Base-by-base conservation (phyloP, 2,329 filamentous ascomycete genomes). In the Alternaria postmessia region DNA sequence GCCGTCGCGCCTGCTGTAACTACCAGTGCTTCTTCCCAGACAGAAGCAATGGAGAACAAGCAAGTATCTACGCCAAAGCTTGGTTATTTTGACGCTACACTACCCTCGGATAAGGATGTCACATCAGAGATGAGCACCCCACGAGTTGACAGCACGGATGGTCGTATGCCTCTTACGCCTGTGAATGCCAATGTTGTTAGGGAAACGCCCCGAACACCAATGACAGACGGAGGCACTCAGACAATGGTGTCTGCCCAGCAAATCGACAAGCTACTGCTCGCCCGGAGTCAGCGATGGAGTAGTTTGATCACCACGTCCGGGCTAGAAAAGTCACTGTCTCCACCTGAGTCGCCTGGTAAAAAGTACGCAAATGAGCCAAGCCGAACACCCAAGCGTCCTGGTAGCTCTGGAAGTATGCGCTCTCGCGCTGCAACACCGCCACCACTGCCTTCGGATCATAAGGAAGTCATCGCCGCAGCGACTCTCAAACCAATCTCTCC, bases 381-480 rank as follows among this genome's bases (percentile, higher is more conserved):
- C 32, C 80, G 75, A 57, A 76, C 65, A 54, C 77, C 75, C 12
- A 82, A 80, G 62, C 86, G 93, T 66, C 92, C 93, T 36, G 86
- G 86, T 39, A 97, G 93, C 77, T 85, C 91, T 42, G 83, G 87
- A 38, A 97, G 93, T 77, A 84, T 86, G 46, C 86, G 82, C 56
- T 83, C 80, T 46, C 82, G 81, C 52, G 77, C 77, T 55, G 78
- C 78, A 7, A 80, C 80, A 32, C 84, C 88, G 61, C 93, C 93
- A 38, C 93, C 93, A 32, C 83, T 97, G 59, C 94, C 94, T 41
- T 70, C 83, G 12, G 94, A 97, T 75, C 93, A 97, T 77, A 91
- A 88, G 68, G 88, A 95, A 79, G 89, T 86, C 59, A 97, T 97
- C 68, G 90, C 94, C 70, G 92, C 92, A 49, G 92, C 91, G 39